Percentiles rank a stretch among this genome's conserved stretches.
Conservation (phyloP, 108 stramenopile species). For the Conticribra weissflogii region DNA sequence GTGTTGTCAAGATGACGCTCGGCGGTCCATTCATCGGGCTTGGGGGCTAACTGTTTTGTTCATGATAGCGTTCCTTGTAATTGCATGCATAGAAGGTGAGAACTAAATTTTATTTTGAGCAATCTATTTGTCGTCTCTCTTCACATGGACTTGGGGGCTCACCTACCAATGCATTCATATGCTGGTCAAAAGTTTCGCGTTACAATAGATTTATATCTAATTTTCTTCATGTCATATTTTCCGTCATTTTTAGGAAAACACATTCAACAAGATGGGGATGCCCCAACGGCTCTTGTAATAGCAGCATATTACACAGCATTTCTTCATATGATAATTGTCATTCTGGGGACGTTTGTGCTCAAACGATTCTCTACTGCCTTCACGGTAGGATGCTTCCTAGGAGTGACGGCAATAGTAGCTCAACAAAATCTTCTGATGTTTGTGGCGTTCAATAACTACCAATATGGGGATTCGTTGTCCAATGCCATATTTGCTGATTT, state of each 20-base stretch:
- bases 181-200: too few species aligned
- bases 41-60: constrained; percentile 79
- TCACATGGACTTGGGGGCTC: background rate
- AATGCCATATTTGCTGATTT: constrained; percentile 73
- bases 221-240: too few species aligned
- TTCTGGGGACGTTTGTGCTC: constrained; percentile 84
- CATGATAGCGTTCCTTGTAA: constrained; percentile 64
- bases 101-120: background rate
- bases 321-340: constrained; percentile 66
- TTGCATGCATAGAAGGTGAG: constrained; percentile 81
- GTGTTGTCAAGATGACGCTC: constrained; percentile 69
- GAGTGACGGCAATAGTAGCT: constrained; percentile 65
- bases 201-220: too few species aligned
- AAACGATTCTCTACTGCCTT: constrained; percentile 87
- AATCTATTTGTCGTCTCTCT: background rate
- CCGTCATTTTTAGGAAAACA: too few species aligned
- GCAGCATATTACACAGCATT: constrained; percentile 75
- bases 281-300: constrained; percentile 63
- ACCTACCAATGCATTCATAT: too few species aligned
- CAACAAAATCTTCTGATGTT: constrained; percentile 85
- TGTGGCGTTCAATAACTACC: constrained; percentile 63
- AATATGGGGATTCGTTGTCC: constrained; percentile 54
- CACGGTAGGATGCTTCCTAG: constrained; percentile 80
- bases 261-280: constrained; percentile 51
- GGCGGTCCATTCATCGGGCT: constrained; percentile 79